Base-by-base conservation (phyloP, 2,329 filamentous ascomycete species). In the Neoscytalidium dimidiatum region DNA sequence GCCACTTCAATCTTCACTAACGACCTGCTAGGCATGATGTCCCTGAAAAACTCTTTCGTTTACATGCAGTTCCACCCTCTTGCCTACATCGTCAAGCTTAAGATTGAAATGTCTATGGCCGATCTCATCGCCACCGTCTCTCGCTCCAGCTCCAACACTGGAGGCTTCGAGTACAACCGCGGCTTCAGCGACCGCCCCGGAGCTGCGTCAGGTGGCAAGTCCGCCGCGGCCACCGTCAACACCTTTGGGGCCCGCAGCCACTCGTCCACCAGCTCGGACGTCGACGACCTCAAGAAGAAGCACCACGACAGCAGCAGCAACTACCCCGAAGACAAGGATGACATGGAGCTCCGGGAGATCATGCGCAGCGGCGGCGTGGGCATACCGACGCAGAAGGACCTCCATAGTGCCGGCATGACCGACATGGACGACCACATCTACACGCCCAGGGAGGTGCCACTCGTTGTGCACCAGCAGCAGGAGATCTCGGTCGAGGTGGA, bases 51-150 rank as follows among this genome's bases (percentile, higher is more conserved):
- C 64, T 52, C 44, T 5, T 53, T 64, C 48, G 48, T 66, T 33
- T 66, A 74, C 68, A 74, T 79, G 58, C 77, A 79, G 67, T 79
- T 80, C 70, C 77, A 80, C 62, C 78, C 78, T 0, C 73, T 80
- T 9, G 75, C 74, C 6, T 80, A 81, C 69, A 78, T 79, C 53
- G 76, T 81, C 52, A 80, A 77, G 66, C 75, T 81, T 62, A 80
- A 81, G 68, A 80, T 81, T 64, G 79, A 81, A 69, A 78, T 81
- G 77, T 74, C 73, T 66, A 80, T 81, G 78, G 78, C 79, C 6
- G 75, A 75, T 1, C 73, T 81, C 5, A 78, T 81, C 64, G 53
- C 53, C 35, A 58, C 53, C 5, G 53, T 74, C 75, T 58, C 9
- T 4, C 35, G 53, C 8, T 58, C 53, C 9, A n/a, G 14, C 28